phyloP scores from a whole-genome alignment of 208 protist genomes.

The Leishmania guyanensis region DNA sequence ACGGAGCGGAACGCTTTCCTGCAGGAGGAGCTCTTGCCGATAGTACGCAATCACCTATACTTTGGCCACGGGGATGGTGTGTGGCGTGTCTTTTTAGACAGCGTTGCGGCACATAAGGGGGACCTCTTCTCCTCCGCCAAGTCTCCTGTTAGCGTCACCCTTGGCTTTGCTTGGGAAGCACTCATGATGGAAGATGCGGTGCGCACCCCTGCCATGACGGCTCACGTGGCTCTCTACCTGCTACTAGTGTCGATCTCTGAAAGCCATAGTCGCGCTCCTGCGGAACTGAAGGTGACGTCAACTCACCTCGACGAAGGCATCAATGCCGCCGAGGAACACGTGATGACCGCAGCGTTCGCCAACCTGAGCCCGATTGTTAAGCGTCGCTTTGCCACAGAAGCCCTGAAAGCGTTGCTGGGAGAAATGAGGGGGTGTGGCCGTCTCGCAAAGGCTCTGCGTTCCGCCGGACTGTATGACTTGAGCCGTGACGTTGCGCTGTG shows the following conservation, averaged over 20 bases:
- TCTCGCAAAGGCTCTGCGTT: conserved; percentile 46
- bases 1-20: conserved; percentile 65
- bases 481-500: conserved; percentile 69
- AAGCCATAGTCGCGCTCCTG: conserved; percentile 32
- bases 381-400: conserved; percentile 45
- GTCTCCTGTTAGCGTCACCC: conserved; percentile 23
- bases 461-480: conserved; percentile 40
- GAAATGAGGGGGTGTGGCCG: conserved; percentile 18
- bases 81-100: conserved; percentile 70
- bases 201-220: conserved; percentile 66
- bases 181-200: conserved; percentile 65
- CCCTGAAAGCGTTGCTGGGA: conserved; percentile 31
- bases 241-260: conserved; percentile 48
- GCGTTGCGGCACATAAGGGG: conserved; percentile 46
- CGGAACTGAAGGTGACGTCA: conserved; percentile 23
- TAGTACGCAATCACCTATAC: conserved; percentile 52
- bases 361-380: conserved; percentile 42
- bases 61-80: conserved; percentile 68
- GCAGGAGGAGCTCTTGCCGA: conserved; percentile 45
- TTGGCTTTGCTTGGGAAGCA: conserved; percentile 71
- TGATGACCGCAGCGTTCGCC: neutral
- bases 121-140: conserved; percentile 37
- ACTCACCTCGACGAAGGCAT: conserved; percentile 48
- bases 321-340: neutral
- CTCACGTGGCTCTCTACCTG: conserved; percentile 71